A percentile compares a stretch with the other conserved stretches of the same genome.
These are phyloP conservation scores for Keqinozyma sinolaborantium DNA, from an alignment of 1,139 yeast genomes.

Conservation along the genomic window DNA sequence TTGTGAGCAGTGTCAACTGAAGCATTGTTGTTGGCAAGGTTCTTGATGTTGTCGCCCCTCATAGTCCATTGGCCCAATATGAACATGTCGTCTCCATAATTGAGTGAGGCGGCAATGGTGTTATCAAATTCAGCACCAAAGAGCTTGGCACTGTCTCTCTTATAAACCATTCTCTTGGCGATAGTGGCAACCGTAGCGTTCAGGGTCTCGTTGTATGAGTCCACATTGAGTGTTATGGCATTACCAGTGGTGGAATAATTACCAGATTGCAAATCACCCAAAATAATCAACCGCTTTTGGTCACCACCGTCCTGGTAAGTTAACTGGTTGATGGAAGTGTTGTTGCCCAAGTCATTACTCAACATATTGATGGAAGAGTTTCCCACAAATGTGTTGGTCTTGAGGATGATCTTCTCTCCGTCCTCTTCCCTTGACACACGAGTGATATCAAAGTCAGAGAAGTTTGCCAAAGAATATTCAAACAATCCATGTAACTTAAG, in stretches of 20 bases:
- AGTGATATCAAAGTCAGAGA: slow-evolving; percentile 42
- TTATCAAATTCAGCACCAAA: slow-evolving; percentile 31
- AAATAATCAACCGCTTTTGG: slow-evolving; percentile 24
- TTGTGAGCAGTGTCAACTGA: slow-evolving; percentile 27
- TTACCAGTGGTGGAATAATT: slow-evolving; percentile 26
- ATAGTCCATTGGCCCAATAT: slow-evolving; percentile 33
- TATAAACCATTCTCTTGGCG: slow-evolving; percentile 12
- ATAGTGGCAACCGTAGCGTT: slow-evolving; percentile 23
- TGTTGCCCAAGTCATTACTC: slow-evolving; percentile 46
- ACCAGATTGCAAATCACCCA: slow-evolving; percentile 49
- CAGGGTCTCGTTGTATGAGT: slow-evolving; percentile 27
- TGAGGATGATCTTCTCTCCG: slow-evolving; percentile 24
- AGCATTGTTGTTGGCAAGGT: slow-evolving; percentile 28
- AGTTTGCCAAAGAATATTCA: slow-evolving; percentile 75
- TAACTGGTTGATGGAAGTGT: slow-evolving; percentile 37
- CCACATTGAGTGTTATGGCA: slow-evolving; percentile 24
- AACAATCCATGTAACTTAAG: slow-evolving; percentile 65
- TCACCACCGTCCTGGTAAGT: slow-evolving; percentile 22
- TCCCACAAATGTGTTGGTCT: slow-evolving; percentile 48
- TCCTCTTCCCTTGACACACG: slow-evolving; percentile 20
- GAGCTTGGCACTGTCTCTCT: slow-evolving; percentile 20
- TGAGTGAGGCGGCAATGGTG: slow-evolving; percentile 21
- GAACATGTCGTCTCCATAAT: slow-evolving; percentile 19
- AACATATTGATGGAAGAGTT: slow-evolving; percentile 66
- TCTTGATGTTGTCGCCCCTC: slow-evolving; percentile 17